Base-by-base conservation (phyloP, 495 filamentous ascomycete genomes). In the Podospora pseudocomata region DNA sequence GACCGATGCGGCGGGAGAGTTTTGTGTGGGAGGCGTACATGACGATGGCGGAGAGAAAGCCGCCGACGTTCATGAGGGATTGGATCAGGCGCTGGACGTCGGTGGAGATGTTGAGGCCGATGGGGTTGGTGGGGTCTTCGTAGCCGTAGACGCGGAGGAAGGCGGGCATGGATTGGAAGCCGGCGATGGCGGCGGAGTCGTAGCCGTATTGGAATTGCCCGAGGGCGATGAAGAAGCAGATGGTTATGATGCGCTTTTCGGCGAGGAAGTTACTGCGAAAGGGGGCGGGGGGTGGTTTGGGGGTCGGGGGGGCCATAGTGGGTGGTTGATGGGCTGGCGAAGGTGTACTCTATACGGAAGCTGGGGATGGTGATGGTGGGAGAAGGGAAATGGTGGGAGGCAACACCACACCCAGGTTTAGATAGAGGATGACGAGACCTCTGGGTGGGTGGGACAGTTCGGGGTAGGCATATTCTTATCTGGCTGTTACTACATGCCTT, bases 91-190 rank as follows among this genome's bases (percentile, higher is more conserved):
- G 70, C 57, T 82, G 80, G 55, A 82, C 75, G 64, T 76, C 68
- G 73, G 74, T 78, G 65, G 73, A 75, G 66, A 80, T 75, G 67
- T 78, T 78, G 54, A 69, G 67, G 7, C 68, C 71, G 65, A 75
- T 73, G 7, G 68, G 72, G 27, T 69, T 77, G 30, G 68, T 68
- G 28, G 75, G 76, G 65, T 81, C 78, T 19, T 75, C 70, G 68
- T 83, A 83, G 5, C 82, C 82, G 65, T 78, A 83, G 13, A 85
- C 75, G 56, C 73, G 69, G 5, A 84, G 74, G 65, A 85, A 85
- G 5, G 81, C 83, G 1, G 77, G 77, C 80, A 84, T 83, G 27
- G 73, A 75, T 64, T 83, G 81, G 53, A 82, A 73, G 1, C 76
- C 78, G 0, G 76, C 77, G 11, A 83, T 75, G 7, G 79, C 79